Percentiles rank a stretch among this genome's conserved stretches.
Conservation (phyloP, 441 rosid species). For the Corymbia calophylla region DNA sequence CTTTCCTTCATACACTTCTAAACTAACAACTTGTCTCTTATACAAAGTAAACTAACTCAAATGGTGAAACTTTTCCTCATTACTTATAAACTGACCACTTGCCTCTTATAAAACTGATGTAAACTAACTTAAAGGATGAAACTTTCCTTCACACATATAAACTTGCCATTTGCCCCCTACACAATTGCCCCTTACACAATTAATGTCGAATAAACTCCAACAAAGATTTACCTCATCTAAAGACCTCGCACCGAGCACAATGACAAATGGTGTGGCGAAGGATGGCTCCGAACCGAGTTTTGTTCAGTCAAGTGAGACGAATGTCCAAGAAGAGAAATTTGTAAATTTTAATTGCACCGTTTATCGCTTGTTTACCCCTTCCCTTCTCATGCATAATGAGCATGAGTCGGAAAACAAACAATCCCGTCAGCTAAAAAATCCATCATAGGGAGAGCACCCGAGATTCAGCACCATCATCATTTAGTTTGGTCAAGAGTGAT, state of each 20-base stretch:
- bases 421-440: neutral
- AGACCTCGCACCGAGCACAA: neutral
- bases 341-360: neutral
- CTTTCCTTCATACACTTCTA: too few relatives aligned
- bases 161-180: rapidly evolving
- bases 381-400: neutral
- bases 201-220: neutral
- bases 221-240: neutral
- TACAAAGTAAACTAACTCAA: too few relatives aligned
- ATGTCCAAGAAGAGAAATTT: neutral
- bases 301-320: neutral
- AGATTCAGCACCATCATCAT: neutral
- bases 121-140: neutral
- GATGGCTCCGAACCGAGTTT: neutral
- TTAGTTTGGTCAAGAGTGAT: neutral
- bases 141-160: neutral
- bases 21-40: too few relatives aligned
- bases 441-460: neutral
- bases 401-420: neutral
- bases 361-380: neutral
- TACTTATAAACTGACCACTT: neutral
- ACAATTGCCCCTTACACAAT: too few relatives aligned
- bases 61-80: too few relatives aligned
- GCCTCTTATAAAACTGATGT: neutral
- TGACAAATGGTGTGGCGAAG: rapidly evolving